These are phyloP conservation scores for Coniochaeta pulveracea DNA, from an alignment of 2,329 filamentous ascomycete species.

Conservation along the genomic window DNA sequence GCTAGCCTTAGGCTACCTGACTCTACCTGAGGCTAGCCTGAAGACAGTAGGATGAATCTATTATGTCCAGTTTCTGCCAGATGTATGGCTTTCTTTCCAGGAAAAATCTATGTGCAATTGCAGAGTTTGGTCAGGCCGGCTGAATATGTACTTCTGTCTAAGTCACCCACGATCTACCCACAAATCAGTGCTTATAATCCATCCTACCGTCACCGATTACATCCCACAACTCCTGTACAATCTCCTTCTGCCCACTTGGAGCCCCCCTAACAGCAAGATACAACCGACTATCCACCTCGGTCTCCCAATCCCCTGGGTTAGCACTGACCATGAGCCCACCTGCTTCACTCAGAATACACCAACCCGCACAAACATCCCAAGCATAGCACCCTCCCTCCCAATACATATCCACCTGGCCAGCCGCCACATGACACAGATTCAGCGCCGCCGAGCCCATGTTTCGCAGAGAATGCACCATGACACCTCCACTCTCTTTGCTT, in stretches of 20 bases:
- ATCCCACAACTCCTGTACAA: slow-evolving; percentile 54
- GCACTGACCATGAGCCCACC: slow-evolving; percentile 62
- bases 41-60: no score
- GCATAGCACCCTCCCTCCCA: slow-evolving; percentile 82
- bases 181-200: slow-evolving; percentile 25
- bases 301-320: slow-evolving; percentile 64
- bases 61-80: no score
- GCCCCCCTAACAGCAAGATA: slow-evolving; percentile 54
- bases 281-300: slow-evolving; percentile 43
- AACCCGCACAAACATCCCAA: slow-evolving; percentile 77
- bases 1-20: no score
- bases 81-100: no score
- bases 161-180: no score
- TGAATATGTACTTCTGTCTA: no score
- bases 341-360: slow-evolving; percentile 65
- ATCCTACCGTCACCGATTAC: slow-evolving; percentile 43
- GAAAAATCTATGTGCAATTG: no score
- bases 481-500: slow-evolving; percentile 49
- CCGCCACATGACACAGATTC: slow-evolving; percentile 62
- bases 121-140: no score
- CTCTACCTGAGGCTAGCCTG: no score
- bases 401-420: slow-evolving; percentile 60
- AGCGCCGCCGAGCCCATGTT: slow-evolving; percentile 62
- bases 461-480: slow-evolving; percentile 68
- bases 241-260: slow-evolving; percentile 44